These are phyloP conservation scores for Microcyclosporella mali DNA, from an alignment of 2,329 filamentous ascomycete genomes.

Conservation along the genomic window DNA sequence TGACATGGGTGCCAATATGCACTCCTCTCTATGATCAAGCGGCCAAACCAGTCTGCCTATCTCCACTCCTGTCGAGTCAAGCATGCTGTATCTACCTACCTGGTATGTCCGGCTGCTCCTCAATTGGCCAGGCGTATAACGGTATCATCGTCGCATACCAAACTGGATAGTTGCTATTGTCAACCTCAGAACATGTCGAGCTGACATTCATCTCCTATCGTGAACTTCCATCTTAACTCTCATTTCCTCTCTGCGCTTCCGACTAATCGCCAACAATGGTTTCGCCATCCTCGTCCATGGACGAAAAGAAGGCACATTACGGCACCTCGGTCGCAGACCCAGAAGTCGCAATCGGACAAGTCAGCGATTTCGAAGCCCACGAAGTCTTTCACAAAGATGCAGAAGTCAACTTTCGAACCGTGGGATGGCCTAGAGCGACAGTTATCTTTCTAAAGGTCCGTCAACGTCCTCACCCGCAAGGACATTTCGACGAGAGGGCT, in stretches of 20 bases:
- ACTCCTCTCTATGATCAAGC: no score
- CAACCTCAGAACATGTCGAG: no score
- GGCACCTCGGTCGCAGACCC: slow-evolving; percentile 12
- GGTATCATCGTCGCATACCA: no score
- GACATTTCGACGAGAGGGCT: no score
- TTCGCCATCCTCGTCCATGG: slow-evolving; percentile 2
- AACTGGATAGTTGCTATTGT: no score
- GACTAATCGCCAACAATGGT: neutral
- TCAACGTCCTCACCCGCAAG: no score
- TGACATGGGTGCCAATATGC: no score
- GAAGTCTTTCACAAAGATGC: slow-evolving; percentile 49
- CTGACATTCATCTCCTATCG: neutral
- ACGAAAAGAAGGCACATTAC: slow-evolving; percentile 14
- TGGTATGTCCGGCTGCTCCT: no score
- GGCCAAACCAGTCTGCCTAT: no score
- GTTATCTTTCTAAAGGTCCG: slow-evolving; percentile 47
- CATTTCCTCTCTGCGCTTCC: neutral
- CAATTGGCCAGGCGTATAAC: no score
- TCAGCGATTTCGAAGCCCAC: slow-evolving; percentile 31
- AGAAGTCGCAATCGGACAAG: slow-evolving; percentile 21
- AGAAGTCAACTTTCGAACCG: slow-evolving; percentile 49
- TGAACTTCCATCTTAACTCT: neutral
- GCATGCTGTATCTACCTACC: no score
- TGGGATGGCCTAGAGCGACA: slow-evolving; percentile 47
- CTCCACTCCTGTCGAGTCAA: no score